These are phyloP conservation scores for Ganoderma meredithae DNA, from an alignment of 1,284 basidiomycete genomes.

Conservation along the genomic window DNA sequence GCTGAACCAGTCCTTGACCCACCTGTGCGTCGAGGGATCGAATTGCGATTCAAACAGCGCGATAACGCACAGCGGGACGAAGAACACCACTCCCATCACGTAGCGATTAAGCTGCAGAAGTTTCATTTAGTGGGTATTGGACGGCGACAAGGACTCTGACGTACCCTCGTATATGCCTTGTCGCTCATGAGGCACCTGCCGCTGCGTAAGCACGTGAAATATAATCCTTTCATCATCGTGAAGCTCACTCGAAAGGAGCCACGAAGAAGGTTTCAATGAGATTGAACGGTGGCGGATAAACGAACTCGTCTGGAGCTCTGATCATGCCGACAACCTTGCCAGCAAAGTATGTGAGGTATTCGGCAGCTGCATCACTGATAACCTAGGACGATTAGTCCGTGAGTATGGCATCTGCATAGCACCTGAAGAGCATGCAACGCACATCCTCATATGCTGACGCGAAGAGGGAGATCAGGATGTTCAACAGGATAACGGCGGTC, in stretches of 20 bases:
- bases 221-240: neutral
- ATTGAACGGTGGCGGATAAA: slow-evolving; percentile 85
- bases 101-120: slow-evolving; percentile 70
- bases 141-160: slow-evolving; percentile 18
- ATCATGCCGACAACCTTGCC: slow-evolving; percentile 85
- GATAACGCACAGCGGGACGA: slow-evolving; percentile 77
- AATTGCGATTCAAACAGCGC: slow-evolving; percentile 79
- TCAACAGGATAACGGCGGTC: slow-evolving; percentile 89
- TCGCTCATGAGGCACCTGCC: slow-evolving; percentile 56
- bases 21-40: slow-evolving; percentile 57
- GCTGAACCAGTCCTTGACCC: slow-evolving; percentile 75
- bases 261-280: slow-evolving; percentile 84
- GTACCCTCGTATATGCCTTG: slow-evolving; percentile 64
- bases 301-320: slow-evolving; percentile 82
- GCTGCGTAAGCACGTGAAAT: neutral
- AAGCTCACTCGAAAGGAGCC: slow-evolving; percentile 83
- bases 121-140: neutral
- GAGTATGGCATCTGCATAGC: neutral
- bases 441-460: slow-evolving; percentile 90
- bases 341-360: slow-evolving; percentile 90
- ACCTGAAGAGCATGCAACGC: slow-evolving; percentile 40
- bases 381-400: slow-evolving; percentile 45
- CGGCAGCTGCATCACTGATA: slow-evolving; percentile 71
- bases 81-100: slow-evolving; percentile 83
- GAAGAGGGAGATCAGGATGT: slow-evolving; percentile 95